A percentile compares a stretch with the other conserved stretches of the same genome.
Conservation (phyloP, 345 rosid species). For the Odontarrhena argentea region DNA sequence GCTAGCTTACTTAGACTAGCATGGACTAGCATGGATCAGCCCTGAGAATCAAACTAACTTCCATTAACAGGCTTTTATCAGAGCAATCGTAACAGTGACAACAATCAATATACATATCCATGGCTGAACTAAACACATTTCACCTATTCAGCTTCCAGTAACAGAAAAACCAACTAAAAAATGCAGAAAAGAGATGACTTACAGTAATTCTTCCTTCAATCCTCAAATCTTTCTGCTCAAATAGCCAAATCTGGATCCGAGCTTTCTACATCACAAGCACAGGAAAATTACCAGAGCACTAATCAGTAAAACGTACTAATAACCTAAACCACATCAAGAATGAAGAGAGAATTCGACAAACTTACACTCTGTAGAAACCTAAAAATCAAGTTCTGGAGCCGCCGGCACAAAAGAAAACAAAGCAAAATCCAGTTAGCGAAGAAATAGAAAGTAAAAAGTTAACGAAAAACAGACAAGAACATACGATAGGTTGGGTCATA, state of each 20-base stretch:
- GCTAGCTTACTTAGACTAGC: too few species aligned
- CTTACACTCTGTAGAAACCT: slow-evolving; percentile 96
- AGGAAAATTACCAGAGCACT: not conserved
- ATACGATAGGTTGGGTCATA: slow-evolving; percentile 83
- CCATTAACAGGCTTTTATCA: not conserved
- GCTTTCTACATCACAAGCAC: slow-evolving; percentile 63
- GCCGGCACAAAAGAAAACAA: slow-evolving; percentile 15
- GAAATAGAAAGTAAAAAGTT: not conserved
- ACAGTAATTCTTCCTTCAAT: slow-evolving; percentile 71
- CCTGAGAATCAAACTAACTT: slow-evolving; percentile 15
- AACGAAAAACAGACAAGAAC: not conserved
- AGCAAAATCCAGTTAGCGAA: not conserved
- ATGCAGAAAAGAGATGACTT: slow-evolving; percentile 4
- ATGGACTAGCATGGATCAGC: not conserved
- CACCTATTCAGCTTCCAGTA: not conserved
- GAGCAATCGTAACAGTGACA: not conserved
- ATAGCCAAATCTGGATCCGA: slow-evolving; percentile 95
- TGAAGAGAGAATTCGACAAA: not conserved
- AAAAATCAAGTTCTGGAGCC: slow-evolving; percentile 82
- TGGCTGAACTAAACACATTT: not conserved
- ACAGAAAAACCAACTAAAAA: not conserved
- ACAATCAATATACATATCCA: not conserved
- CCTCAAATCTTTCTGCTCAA: slow-evolving; percentile 93
- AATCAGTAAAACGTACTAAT: slow-evolving; percentile 5
- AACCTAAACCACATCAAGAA: not conserved